Evolutionary conservation across 2,329 filamentous ascomycete genomes (phyloP), one percentile per base, ranked within the genome.

Genomic region (Sclerotinia minor): DNA sequence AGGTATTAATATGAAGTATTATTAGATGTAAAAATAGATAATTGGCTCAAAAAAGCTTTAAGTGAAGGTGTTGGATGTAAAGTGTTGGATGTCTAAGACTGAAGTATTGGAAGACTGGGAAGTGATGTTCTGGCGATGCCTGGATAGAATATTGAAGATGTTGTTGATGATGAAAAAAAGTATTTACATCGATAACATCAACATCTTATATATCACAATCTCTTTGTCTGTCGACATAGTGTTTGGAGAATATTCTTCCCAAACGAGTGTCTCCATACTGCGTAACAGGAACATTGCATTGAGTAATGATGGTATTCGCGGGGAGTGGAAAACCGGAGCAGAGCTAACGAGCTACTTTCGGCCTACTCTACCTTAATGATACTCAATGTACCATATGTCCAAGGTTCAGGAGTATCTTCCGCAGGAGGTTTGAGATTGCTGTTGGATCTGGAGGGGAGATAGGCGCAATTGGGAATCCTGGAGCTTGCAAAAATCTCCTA

Each of bases 401-500:
- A 60, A 60, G 21, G 6, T 60, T 29, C 21, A 49, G 21, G 26
- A 60, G 13, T 32, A 11, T 6, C 47, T 24, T n/a, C 58, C 24
- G 44, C 44, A n/a, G 44, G 26, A 35, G 21, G 35, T 49, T 44
- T 49, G 2, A 35, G 29, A 49, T 60, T 17, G 21, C 44, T 24
- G 26, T 35, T 47, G 29, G 29, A 49, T 60, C 41, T 60, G 44
- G 44, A 60, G 44, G 7, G 35, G 21, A 60, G 58, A 49, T 49
- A 35, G 19, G 44, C 26, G 24, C 26, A 32, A 60, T 60, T 49
- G 11, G 11, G 26, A 60, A 35, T 60, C 15, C 26, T 32, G 58
- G 58, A 60, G 58, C 44, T 49, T 60, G 58, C 58, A 49, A 60
- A 60, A 60, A 35, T 60, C 44, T 49, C 58, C 44, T 60, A 60